Base-by-base conservation (phyloP, 2,329 filamentous ascomycete species). In the Hymenoscyphus albidus region DNA sequence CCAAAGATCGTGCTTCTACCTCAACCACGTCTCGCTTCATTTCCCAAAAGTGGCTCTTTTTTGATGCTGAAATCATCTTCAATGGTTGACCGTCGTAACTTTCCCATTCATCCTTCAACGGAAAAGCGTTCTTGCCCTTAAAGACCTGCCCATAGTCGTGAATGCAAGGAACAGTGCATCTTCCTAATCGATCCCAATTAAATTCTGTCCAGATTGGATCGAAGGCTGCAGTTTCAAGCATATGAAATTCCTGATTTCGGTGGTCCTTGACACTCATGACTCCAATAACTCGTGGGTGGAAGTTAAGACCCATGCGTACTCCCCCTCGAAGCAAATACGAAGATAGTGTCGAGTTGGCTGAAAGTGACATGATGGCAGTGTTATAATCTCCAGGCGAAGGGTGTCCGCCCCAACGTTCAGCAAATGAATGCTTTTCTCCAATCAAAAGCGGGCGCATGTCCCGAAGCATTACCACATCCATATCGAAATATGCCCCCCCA, bases 171-270 rank as follows among this genome's bases (percentile, higher is more conserved):
- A 85, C 78, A 0, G 82, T 83, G 70, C 83, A 85, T 44, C 77
- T 76, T 1, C 80, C 81, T 68, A 82, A 77, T 55, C 80, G 77
- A 42, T 79, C 82, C 78, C 80, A 82, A 69, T 84, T 83, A 72
- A 83, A 83, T 67, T 84, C 81, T 0, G 82, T 81, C 83, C 83
- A 85, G 69, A 85, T 83, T 0, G 83, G 82, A 68, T 85, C 83
- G 63, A 85, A 84, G 4, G 82, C 79, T 5, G 80, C 82, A 0
- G 82, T 84, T 71, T 85, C 82, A n/a, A 85, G 77, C 82, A 84
- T 85, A 10, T 80, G 76, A 61, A 84, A 80, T 64, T 85, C 82
- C 4, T 79, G 78, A 63, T 83, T 82, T 58, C 81, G 78, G 3
- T 78, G 78, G 65, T 85, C 83, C 69, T 84, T 84, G 76, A 82